phyloP scores from a whole-genome alignment of 306 rosid genomes.

The Parietaria judaica region DNA sequence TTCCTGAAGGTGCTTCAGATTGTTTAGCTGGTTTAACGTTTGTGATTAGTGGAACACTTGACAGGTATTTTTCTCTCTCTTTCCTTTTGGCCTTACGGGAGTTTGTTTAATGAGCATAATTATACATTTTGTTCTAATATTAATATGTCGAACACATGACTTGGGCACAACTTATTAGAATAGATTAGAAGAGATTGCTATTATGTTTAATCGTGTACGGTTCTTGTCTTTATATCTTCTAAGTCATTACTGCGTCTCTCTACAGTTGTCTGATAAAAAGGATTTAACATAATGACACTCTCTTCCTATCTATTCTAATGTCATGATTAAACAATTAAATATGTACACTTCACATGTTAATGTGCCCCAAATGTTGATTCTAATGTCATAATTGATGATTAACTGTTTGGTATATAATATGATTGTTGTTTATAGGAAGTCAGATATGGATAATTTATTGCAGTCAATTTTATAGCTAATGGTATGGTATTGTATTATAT shows the following conservation, averaged over 20 bases:
- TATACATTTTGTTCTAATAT: background rate
- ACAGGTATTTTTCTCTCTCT: constrained; percentile 44
- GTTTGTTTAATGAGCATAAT: background rate
- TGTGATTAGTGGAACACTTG: constrained; percentile 96
- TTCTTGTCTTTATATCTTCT: background rate
- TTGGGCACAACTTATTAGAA: background rate
- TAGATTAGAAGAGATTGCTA: background rate
- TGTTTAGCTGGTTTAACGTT: constrained; percentile 82
- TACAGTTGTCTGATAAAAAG: constrained; percentile 1
- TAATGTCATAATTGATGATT: too few relatives aligned
- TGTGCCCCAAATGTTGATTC: too few relatives aligned
- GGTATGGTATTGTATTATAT: too few relatives aligned
- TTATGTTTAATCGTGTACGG: background rate
- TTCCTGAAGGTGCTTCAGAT: constrained; percentile 87
- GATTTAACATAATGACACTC: too few relatives aligned
- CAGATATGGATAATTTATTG: too few relatives aligned
- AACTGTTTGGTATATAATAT: too few relatives aligned
- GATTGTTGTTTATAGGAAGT: too few relatives aligned
- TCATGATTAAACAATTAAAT: too few relatives aligned
- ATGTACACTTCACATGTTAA: too few relatives aligned
- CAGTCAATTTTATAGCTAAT: too few relatives aligned
- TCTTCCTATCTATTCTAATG: too few relatives aligned
- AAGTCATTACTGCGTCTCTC: background rate
- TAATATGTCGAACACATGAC: background rate
- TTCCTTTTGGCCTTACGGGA: background rate